Evolutionary conservation across 208 protist genomes (phyloP).

Genomic region (Lotmaria passim): DNA sequence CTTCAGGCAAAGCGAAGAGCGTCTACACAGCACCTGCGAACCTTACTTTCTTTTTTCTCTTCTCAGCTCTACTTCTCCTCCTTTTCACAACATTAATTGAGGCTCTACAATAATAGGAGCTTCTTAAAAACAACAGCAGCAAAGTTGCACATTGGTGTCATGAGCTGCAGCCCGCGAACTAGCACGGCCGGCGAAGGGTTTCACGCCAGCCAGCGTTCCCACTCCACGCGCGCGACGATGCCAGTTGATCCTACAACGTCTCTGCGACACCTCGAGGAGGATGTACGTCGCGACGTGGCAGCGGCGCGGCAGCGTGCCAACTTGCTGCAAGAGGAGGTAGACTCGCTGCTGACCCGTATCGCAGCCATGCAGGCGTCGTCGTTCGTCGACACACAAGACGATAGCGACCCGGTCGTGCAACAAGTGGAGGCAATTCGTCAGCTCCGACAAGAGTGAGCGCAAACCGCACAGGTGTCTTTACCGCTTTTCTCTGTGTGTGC

Average conservation of each 20-base stretch:
- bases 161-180: conserved; percentile 6
- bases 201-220: conserved; percentile 2
- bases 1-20: too few relatives aligned
- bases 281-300: conserved; percentile 37
- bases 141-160: not conserved
- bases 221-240: conserved; percentile 7
- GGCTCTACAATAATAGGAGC: too few relatives aligned
- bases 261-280: conserved; percentile 37
- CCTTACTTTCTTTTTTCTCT: too few relatives aligned
- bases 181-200: not conserved
- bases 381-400: conserved; percentile 3
- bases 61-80: too few relatives aligned
- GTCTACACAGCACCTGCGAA: too few relatives aligned
- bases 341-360: conserved; percentile 15
- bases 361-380: not conserved
- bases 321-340: conserved; percentile 29
- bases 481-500: not conserved
- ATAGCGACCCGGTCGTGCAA: conserved; percentile 15
- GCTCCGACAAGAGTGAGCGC: conserved; percentile 15
- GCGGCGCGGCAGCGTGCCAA: conserved; percentile 28
- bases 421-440: conserved; percentile 24
- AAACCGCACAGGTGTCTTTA: not conserved
- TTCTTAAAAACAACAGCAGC: not conserved
- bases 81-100: too few relatives aligned
- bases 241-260: conserved; percentile 22